These are phyloP conservation scores for Geum urbanum DNA, from an alignment of 306 rosid genomes.

Conservation along the genomic window DNA sequence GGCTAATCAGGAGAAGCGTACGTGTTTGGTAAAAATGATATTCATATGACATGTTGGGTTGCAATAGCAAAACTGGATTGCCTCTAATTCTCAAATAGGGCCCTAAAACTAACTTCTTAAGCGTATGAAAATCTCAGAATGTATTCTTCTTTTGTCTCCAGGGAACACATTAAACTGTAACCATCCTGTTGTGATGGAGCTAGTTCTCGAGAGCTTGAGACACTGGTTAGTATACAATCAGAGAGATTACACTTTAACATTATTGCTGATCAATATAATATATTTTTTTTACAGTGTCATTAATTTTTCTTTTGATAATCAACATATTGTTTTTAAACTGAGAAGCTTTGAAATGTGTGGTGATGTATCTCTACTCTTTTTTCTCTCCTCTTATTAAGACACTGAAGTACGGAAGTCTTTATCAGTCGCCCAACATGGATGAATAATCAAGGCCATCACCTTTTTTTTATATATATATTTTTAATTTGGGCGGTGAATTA, in stretches of 20 bases:
- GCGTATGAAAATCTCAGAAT: constrained; percentile 23
- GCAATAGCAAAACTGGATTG: background rate
- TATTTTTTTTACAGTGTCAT: background rate
- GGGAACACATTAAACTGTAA: constrained; percentile 94
- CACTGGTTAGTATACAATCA: constrained; percentile 61
- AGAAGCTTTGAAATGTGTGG: no score
- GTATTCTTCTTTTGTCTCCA: constrained; percentile 32
- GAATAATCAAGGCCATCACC: background rate
- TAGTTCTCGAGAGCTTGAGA: constrained; percentile 87
- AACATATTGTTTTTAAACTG: constrained; percentile 11
- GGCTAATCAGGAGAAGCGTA: background rate
- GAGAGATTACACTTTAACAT: constrained; percentile 3
- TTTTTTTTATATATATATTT: no score
- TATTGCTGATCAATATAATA: constrained; percentile 18
- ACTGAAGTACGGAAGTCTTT: background rate
- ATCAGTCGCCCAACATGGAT: background rate
- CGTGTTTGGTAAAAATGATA: background rate
- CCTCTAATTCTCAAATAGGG: background rate
- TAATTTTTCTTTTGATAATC: background rate
- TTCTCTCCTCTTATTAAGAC: background rate
- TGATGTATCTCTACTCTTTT: background rate
- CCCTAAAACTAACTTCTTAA: constrained; percentile 16
- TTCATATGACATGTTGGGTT: background rate
- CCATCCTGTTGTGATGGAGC: constrained; percentile 93
- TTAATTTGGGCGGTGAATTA: background rate